These are phyloP conservation scores for Penicillium thymicola DNA, from an alignment of 2,329 filamentous ascomycete species.

Conservation along the genomic window DNA sequence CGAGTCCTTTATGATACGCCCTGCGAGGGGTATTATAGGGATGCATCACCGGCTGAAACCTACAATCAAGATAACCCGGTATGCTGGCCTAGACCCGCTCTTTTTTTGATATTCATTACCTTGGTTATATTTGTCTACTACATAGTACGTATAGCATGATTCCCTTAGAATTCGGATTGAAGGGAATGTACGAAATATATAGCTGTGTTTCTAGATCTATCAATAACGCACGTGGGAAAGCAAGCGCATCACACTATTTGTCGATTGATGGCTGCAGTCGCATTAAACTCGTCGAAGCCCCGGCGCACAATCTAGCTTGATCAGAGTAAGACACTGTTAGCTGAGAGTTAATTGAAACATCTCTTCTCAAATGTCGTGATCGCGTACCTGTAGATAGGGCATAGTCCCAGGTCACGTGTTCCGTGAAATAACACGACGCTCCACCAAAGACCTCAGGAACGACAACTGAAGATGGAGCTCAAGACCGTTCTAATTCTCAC, in stretches of 20 bases:
- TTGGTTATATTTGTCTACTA: neutral
- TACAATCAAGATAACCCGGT: conserved; percentile 15
- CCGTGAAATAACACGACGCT: neutral
- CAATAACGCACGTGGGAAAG: neutral
- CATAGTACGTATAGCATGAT: neutral
- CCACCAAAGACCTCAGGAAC: conserved; percentile 5
- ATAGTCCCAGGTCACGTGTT: conserved; percentile 12
- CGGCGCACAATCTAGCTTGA: neutral
- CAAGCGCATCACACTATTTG: neutral
- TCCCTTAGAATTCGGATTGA: rapidly evolving
- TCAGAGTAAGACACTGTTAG: neutral
- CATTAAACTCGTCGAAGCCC: neutral
- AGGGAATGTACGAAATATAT: neutral
- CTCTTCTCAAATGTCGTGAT: neutral
- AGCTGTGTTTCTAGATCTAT: neutral
- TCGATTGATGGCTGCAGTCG: neutral
- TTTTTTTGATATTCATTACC: neutral
- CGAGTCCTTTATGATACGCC: too few species aligned
- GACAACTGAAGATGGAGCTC: conserved; percentile 22
- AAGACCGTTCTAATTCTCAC: conserved; percentile 19
- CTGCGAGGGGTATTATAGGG: neutral
- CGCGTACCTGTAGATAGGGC: neutral
- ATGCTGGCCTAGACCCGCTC: neutral
- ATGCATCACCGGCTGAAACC: conserved; percentile 4
- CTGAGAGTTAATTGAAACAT: neutral